phyloP scores from a whole-genome alignment of 108 stramenopile species.

The Chaetoceros tenuissimus region DNA sequence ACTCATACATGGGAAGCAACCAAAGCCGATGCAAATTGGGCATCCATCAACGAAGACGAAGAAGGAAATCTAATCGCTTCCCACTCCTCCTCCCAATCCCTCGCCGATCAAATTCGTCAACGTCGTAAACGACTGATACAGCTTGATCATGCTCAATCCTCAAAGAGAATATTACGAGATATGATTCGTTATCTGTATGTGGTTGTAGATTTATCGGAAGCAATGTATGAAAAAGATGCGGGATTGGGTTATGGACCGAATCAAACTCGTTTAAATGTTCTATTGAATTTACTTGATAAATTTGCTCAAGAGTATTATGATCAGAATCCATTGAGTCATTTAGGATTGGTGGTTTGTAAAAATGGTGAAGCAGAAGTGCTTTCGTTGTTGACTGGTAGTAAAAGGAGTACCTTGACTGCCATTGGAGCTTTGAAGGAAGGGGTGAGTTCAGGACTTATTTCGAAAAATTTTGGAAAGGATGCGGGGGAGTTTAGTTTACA shows the following conservation, averaged over 20 bases:
- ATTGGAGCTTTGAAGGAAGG: conserved; percentile 13
- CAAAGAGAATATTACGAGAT: conserved; percentile 65
- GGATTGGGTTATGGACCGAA: conserved; percentile 28
- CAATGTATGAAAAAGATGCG: conserved; percentile 66
- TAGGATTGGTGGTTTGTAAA: conserved; percentile 56
- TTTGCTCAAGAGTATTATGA: conserved; percentile 75
- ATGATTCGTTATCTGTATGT: conserved; percentile 82
- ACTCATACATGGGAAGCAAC: conserved; percentile 64
- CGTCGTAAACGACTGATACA: conserved; percentile 63
- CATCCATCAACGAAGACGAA: conserved; percentile 70
- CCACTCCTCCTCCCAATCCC: conserved; percentile 27
- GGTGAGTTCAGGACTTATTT: neutral
- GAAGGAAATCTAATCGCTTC: conserved; percentile 61
- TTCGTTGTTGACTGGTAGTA: conserved; percentile 47
- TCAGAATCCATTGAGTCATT: conserved; percentile 78
- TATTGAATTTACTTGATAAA: conserved; percentile 35
- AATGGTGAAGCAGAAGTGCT: conserved; percentile 81
- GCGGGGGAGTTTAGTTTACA: conserved; percentile 71
- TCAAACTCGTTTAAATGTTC: conserved; percentile 54
- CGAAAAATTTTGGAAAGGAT: neutral
- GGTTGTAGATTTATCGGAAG: conserved; percentile 60
- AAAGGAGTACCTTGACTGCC: conserved; percentile 4
- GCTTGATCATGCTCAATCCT: conserved; percentile 56
- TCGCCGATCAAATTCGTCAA: conserved; percentile 53
- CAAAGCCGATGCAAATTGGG: conserved; percentile 54